Evolutionary conservation across 371 early-diverging fungal genomes (phyloP).

Genomic region (Mucor irregularis): DNA sequence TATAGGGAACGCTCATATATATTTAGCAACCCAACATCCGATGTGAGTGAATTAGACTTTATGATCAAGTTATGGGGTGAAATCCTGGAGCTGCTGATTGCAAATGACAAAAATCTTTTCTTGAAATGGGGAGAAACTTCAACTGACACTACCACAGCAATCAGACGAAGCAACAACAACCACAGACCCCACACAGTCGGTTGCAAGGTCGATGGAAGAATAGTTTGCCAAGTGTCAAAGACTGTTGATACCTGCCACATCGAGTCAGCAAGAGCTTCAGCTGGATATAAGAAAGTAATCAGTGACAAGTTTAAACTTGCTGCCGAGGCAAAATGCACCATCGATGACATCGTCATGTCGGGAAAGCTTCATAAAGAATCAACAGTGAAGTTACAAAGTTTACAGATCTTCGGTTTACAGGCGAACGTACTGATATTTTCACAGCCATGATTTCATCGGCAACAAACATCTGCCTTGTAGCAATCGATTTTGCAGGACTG

Average conservation of each 20-base stretch:
- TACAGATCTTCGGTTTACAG: too few relatives aligned
- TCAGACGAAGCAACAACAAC: not conserved
- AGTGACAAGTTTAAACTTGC: too few relatives aligned
- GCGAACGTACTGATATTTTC: conserved; percentile 19
- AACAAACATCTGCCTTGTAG: conserved; percentile 21
- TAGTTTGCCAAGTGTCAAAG: not conserved
- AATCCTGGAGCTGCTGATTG: not conserved
- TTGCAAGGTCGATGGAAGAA: not conserved
- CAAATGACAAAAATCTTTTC: not conserved
- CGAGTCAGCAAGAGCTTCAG: too few relatives aligned
- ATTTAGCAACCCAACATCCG: not conserved
- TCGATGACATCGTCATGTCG: too few relatives aligned
- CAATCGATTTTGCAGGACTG: conserved; percentile 20
- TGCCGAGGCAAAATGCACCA: too few relatives aligned
- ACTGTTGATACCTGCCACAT: too few relatives aligned
- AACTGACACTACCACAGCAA: not conserved
- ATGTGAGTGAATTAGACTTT: not conserved
- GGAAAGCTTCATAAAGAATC: too few relatives aligned
- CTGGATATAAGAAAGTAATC: too few relatives aligned
- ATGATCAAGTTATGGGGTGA: not conserved
- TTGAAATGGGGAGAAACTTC: not conserved
- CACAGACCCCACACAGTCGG: not conserved
- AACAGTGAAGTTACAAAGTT: too few relatives aligned
- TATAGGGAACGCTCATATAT: not conserved
- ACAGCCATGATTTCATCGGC: conserved; percentile 23